These are phyloP conservation scores for Clitopilus hobsonii DNA, from an alignment of 768 basidiomycete species.

Conservation along the genomic window DNA sequence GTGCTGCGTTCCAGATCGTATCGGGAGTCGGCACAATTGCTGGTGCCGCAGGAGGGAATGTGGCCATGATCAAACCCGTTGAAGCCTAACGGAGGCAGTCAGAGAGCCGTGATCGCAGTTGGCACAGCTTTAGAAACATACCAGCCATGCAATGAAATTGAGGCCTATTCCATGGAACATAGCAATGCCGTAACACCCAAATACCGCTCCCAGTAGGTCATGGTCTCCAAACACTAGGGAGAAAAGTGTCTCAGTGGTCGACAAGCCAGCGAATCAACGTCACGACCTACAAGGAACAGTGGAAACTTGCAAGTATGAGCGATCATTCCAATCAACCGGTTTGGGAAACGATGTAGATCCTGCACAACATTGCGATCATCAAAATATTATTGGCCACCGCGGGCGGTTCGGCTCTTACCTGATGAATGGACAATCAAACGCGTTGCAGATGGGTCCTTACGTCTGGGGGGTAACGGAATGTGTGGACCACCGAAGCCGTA, in stretches of 20 bases:
- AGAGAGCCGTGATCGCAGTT: background rate
- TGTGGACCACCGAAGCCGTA: slow-evolving; percentile 3
- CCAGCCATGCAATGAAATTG: slow-evolving; percentile 4
- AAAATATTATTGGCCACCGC: background rate
- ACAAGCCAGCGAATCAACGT: background rate
- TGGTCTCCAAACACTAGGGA: slow-evolving; percentile 4
- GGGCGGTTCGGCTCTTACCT: slow-evolving; percentile 9
- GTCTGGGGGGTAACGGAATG: slow-evolving; percentile 6
- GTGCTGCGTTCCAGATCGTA: slow-evolving; percentile 9
- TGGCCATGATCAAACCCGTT: slow-evolving; percentile 5
- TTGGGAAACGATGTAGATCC: slow-evolving; percentile 23
- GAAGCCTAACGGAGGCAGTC: background rate
- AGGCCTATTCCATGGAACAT: slow-evolving; percentile 7
- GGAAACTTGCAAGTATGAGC: slow-evolving; percentile 10
- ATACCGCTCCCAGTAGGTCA: background rate
- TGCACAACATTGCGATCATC: slow-evolving; percentile 1
- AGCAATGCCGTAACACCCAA: slow-evolving; percentile 2
- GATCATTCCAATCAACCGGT: slow-evolving; percentile 14
- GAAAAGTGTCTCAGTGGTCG: background rate
- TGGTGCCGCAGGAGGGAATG: slow-evolving; percentile 9
- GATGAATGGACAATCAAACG: slow-evolving; percentile 19
- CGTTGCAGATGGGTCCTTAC: background rate
- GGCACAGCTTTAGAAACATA: background rate
- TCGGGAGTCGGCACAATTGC: slow-evolving; percentile 12
- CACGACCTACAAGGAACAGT: slow-evolving; percentile 11